Percentiles rank a stretch among this genome's conserved stretches.
Evolutionary conservation across 371 early-diverging fungal species (phyloP).

Genomic region (Haplosporangium sp.): DNA sequence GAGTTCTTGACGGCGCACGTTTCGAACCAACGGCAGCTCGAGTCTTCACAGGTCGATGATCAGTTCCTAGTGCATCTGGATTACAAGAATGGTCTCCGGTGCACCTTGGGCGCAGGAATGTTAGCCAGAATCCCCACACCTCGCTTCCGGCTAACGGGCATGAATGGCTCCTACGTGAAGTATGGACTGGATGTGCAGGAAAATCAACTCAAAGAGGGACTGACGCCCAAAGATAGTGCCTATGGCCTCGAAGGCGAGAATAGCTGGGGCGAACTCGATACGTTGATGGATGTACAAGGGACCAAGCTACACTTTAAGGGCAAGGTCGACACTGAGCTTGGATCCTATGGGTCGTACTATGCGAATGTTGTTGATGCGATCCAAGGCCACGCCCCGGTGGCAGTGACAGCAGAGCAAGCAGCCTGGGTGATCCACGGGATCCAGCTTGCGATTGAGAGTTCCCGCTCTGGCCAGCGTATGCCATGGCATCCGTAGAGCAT

Average conservation of each 20-base stretch:
- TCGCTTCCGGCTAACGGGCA: conserved; percentile 77
- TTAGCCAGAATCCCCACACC: conserved; percentile 73
- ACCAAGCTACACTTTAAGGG: conserved; percentile 64
- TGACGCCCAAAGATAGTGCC: conserved; percentile 58
- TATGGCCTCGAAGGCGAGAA: conserved; percentile 67
- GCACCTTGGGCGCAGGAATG: conserved; percentile 77
- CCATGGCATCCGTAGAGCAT: conserved; percentile 13
- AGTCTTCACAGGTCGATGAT: conserved; percentile 66
- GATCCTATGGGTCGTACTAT: conserved; percentile 72
- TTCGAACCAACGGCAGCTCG: conserved; percentile 75
- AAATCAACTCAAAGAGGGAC: conserved; percentile 74
- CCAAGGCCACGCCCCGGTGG: conserved; percentile 58
- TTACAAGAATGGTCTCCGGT: conserved; percentile 69
- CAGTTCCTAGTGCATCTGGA: conserved; percentile 73
- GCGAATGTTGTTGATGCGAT: conserved; percentile 74
- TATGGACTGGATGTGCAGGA: conserved; percentile 81
- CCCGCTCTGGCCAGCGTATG: conserved; percentile 35
- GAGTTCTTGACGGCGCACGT: conserved; percentile 70
- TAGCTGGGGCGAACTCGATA: conserved; percentile 67
- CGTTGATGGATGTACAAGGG: conserved; percentile 59
- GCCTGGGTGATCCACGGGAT: conserved; percentile 75
- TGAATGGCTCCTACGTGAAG: conserved; percentile 76
- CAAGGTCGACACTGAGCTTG: conserved; percentile 67
- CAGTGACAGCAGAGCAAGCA: conserved; percentile 76
- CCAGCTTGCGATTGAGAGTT: conserved; percentile 76